A percentile compares a stretch with the other conserved stretches of the same genome.
Conservation (phyloP, 2,329 filamentous ascomycete genomes). For the Aschersonia sp. region DNA sequence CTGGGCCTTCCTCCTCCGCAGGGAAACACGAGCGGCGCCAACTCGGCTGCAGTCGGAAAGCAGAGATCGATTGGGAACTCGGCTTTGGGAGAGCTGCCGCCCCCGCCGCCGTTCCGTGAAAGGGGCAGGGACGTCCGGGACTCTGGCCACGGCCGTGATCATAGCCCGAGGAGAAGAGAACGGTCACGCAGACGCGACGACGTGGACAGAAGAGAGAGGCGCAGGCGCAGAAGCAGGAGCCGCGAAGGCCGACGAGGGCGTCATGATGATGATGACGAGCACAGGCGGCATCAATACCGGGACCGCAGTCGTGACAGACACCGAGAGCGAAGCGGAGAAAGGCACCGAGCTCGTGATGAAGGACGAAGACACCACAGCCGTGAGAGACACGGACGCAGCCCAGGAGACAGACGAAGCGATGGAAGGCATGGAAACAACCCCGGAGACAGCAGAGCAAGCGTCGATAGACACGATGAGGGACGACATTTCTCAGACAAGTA, state of each 20-base stretch:
- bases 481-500: conserved; percentile 1
- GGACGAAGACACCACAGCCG: conserved; percentile 6
- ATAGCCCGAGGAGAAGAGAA: conserved; percentile 9
- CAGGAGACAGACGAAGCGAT: not conserved
- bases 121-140: conserved; percentile 4
- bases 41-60: conserved; percentile 49
- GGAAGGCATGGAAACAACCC: not conserved
- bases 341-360: conserved; percentile 4
- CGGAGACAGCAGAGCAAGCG: conserved; percentile 1
- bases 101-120: conserved; percentile 10
- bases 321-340: conserved; percentile 3
- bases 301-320: conserved; percentile 3
- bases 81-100: conserved; percentile 5
- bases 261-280: conserved; percentile 14
- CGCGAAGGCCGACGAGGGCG: conserved; percentile 11
- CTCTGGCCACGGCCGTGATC: no score
- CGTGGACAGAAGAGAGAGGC: conserved; percentile 15
- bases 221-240: conserved; percentile 21
- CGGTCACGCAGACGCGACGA: conserved; percentile 16
- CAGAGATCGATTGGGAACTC: conserved; percentile 17
- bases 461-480: conserved; percentile 1
- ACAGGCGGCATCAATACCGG: conserved; percentile 13
- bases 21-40: conserved; percentile 44
- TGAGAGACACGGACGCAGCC: conserved; percentile 3
- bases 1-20: conserved; percentile 62